Evolutionary conservation across 495 filamentous ascomycete genomes (phyloP).

Genomic region (Darksidea phi): DNA sequence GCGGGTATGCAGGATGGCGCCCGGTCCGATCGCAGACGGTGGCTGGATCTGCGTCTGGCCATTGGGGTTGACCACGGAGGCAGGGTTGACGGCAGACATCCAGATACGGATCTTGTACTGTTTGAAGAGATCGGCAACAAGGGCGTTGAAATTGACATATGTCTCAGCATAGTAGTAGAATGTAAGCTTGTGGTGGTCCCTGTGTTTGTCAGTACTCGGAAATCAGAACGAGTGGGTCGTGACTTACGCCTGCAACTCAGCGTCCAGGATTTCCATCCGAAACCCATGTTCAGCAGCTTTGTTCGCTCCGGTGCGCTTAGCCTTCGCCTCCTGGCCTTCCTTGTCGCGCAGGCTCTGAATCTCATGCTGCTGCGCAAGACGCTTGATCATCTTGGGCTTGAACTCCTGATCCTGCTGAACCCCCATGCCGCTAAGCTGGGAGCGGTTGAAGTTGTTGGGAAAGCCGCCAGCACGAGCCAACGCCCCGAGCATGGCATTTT

Average conservation of each 20-base stretch:
- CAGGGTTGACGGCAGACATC: constrained; percentile 99
- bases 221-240: background rate
- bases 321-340: constrained; percentile 96
- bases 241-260: constrained; percentile 96
- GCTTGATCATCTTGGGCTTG: constrained; percentile 94
- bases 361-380: constrained; percentile 86
- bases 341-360: constrained; percentile 85
- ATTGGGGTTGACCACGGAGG: constrained; percentile 80
- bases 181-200: constrained; percentile 98
- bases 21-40: constrained; percentile 67
- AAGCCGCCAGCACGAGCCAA: constrained; percentile 22
- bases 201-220: constrained; percentile 43
- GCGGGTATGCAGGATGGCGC: constrained; percentile 53
- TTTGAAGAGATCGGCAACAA: constrained; percentile 97
- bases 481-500: constrained; percentile 24
- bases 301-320: constrained; percentile 91
- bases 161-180: constrained; percentile 98
- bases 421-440: constrained; percentile 13
- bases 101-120: constrained; percentile 98
- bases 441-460: constrained; percentile 11
- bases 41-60: constrained; percentile 44
- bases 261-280: constrained; percentile 97
- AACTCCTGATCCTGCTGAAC: constrained; percentile 54
- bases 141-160: constrained; percentile 97
- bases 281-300: constrained; percentile 93